Evolutionary conservation across 2,329 filamentous ascomycete genomes (phyloP), one percentile per base, ranked within the genome.

Genomic region (Cercospora sesami): DNA sequence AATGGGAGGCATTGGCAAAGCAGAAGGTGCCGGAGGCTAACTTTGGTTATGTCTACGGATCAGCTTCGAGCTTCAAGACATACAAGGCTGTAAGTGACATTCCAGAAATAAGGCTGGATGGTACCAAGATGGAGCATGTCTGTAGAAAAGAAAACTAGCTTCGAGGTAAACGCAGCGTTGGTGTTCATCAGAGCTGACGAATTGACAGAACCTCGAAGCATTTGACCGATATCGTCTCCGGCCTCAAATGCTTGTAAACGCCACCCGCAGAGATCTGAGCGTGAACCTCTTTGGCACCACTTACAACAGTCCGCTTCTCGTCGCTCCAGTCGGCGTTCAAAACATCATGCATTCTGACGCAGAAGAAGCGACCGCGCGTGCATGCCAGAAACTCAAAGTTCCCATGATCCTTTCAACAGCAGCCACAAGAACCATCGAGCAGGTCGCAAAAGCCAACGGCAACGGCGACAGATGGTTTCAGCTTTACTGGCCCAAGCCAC

Each of bases 271-370:
- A 63, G 69, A 73, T 42, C n/a, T 73, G 12, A 65, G 69, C 9
- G 69, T 73, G 0, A 65, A 73, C 12, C 36, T 81, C 4, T 73
- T 81, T 45, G 83, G 83, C 0, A 77, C 79, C 36, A 78, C 78
- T 57, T 82, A 85, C 60, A 77, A 81, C 3, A 82, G 79, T 16
- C 89, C 88, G 0, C 71, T 91, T 0, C 75, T 91, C 1, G 85
- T 90, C 74, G 90, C 89, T 0, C 90, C 90, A 0, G 83, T 93
- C 1, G 90, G 91, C 0, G 89, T 91, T 0, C 89, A 92, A 73
- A 81, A 81, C 1, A 87, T 91, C 33, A 88, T 90, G 75, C 89
- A 93, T 72, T 76, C 81, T 0, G 87, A 91, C 71, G 86, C 83
- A 14, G 90, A 93, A 74, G 81, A 84, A 1, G 90, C 88, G 0